Conservation (phyloP, 768 basidiomycete species). For the Baorangia bicolor region DNA sequence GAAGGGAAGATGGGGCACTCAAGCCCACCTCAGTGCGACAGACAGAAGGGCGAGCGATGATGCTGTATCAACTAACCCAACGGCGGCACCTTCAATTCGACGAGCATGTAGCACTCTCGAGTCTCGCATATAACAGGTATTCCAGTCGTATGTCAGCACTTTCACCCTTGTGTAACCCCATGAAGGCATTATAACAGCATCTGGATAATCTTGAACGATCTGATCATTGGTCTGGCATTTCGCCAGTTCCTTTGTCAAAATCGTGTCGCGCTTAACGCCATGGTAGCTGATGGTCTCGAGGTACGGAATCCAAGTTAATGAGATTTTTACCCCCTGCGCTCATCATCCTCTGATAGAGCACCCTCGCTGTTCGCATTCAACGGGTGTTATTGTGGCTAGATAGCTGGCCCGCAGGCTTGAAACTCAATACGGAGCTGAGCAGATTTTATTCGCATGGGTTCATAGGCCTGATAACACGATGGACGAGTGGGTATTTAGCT, state of each 20-base stretch:
- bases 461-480: constrained; percentile 59
- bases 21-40: constrained; percentile 49
- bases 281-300: constrained; percentile 38
- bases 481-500: constrained; percentile 61
- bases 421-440: constrained; percentile 94
- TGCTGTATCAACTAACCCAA: constrained; percentile 41
- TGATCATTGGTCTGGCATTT: constrained; percentile 77
- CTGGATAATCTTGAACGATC: constrained; percentile 90
- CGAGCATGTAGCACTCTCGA: constrained; percentile 38
- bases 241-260: constrained; percentile 74
- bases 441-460: constrained; percentile 77
- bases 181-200: constrained; percentile 85
- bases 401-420: constrained; percentile 94
- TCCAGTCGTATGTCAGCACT: constrained; percentile 10
- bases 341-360: constrained; percentile 13
- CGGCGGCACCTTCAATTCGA: constrained; percentile 36
- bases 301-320: constrained; percentile 29
- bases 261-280: constrained; percentile 42
- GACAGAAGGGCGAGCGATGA: constrained; percentile 52
- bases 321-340: neutral
- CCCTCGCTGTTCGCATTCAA: constrained; percentile 40
- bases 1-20: neutral
- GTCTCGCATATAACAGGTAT: constrained; percentile 69
- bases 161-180: neutral
- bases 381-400: constrained; percentile 78